Evolutionary conservation across 129 eudicot species (phyloP).

Genomic region (Silybum marianum): DNA sequence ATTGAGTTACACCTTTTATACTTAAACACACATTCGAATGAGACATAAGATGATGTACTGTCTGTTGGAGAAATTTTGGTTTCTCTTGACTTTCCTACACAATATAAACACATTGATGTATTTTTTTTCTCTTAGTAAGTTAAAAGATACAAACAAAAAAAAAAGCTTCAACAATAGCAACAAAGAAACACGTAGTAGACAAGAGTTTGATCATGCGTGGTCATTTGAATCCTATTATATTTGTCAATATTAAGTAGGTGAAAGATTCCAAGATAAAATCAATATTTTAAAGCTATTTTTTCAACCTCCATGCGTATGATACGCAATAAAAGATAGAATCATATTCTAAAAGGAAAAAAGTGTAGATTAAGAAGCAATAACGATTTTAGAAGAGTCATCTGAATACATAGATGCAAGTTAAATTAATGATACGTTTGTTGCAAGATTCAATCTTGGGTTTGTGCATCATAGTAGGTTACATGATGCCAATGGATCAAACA

Average conservation of each 20-base stretch:
- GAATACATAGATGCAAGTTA: no score
- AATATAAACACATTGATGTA: background rate
- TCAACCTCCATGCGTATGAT: background rate
- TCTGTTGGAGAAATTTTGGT: slow-evolving; percentile 25
- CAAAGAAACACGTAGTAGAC: slow-evolving; percentile 2
- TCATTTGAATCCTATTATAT: background rate
- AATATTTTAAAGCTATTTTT: background rate
- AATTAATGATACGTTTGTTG: background rate
- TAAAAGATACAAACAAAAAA: slow-evolving; percentile 1
- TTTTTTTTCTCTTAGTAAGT: background rate
- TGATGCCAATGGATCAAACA: background rate
- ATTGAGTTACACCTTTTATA: slow-evolving; percentile 32
- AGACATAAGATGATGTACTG: background rate
- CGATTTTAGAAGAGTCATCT: background rate
- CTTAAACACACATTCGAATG: slow-evolving; percentile 13
- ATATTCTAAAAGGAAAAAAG: background rate
- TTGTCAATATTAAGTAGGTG: background rate
- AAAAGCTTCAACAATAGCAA: background rate
- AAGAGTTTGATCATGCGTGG: slow-evolving; percentile 1
- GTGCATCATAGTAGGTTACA: no score
- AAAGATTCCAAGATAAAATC: background rate
- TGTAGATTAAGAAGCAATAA: background rate
- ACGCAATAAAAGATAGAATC: background rate
- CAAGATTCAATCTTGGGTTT: no score
- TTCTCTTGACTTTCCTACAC: background rate